Conservation (phyloP, 208 protist genomes). For the Crithidia brevicula region DNA sequence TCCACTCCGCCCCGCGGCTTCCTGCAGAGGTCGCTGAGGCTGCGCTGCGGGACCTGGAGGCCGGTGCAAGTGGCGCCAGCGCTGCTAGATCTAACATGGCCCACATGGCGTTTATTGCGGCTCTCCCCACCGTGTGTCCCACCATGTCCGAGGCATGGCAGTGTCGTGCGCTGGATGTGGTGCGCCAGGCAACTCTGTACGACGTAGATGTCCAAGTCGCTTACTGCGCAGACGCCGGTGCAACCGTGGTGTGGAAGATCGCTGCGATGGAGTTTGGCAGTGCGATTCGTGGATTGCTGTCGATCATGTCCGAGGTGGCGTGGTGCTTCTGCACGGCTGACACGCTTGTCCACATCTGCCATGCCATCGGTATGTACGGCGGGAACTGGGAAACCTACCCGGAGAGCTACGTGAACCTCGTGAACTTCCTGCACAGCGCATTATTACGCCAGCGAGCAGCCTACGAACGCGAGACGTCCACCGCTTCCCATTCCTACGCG, state of each 20-base stretch:
- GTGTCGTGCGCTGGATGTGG: conserved; percentile 29
- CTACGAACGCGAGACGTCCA: background rate
- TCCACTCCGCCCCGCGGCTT: conserved; percentile 16
- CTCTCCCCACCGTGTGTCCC: conserved; percentile 12
- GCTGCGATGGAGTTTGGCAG: background rate
- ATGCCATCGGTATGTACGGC: conserved; percentile 24
- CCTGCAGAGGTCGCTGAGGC: background rate
- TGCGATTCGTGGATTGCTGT: conserved; percentile 19
- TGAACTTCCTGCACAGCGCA: conserved; percentile 30
- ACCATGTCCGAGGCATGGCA: conserved; percentile 18
- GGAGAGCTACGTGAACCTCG: conserved; percentile 24
- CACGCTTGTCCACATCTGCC: conserved; percentile 22
- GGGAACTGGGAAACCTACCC: conserved; percentile 21
- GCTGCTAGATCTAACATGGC: conserved; percentile 21
- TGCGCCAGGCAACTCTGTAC: conserved; percentile 34
- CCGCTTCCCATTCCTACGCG: background rate
- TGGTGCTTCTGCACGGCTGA: conserved; percentile 39
- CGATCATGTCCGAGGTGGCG: conserved; percentile 27
- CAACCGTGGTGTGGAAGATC: background rate
- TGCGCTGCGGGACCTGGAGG: conserved; percentile 24
- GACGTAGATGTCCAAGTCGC: conserved; percentile 25
- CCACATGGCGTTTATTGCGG: conserved; percentile 34
- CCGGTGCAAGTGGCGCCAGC: background rate
- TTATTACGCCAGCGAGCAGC: conserved; percentile 6
- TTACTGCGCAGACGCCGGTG: conserved; percentile 5